phyloP scores from a whole-genome alignment of 805 yeast species.

The Candida nitratophila region DNA sequence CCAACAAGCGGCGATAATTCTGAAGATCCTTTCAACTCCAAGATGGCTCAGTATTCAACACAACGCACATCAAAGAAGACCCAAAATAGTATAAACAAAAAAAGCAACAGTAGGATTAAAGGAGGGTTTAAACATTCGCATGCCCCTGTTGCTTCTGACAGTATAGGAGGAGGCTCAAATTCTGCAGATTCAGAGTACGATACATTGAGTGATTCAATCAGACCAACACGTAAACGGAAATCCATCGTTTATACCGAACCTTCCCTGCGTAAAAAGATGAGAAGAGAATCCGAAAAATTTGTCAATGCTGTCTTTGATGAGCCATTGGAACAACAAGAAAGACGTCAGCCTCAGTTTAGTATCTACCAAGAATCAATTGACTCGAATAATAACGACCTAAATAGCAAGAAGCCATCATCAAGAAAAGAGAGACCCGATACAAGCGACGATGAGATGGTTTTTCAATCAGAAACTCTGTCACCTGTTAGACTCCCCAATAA shows the following conservation, averaged over 20 bases:
- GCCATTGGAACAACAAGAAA: no score
- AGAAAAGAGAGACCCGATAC: not conserved
- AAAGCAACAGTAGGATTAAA: not conserved
- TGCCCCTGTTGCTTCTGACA: no score
- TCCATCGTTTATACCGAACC: conserved; percentile 63
- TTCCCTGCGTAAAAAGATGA: conserved; percentile 59
- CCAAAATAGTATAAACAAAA: not conserved
- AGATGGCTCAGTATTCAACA: not conserved
- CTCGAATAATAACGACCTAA: not conserved
- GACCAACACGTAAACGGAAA: conserved; percentile 37
- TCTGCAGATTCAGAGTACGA: not conserved
- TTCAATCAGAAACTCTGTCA: not conserved
- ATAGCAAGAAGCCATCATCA: not conserved
- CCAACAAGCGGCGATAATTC: no score
- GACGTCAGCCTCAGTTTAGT: no score
- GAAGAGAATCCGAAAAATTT: conserved; percentile 53
- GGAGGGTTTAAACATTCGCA: no score
- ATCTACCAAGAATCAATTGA: no score
- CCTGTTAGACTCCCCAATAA: not conserved
- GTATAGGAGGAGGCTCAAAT: not conserved
- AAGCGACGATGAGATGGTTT: not conserved
- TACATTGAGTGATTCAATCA: not conserved
- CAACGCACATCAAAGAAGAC: not conserved
- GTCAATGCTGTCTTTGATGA: conserved; percentile 52
- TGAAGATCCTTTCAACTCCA: not conserved